phyloP scores from a whole-genome alignment of 2,329 filamentous ascomycete species.

The Trichoderma hamatum region DNA sequence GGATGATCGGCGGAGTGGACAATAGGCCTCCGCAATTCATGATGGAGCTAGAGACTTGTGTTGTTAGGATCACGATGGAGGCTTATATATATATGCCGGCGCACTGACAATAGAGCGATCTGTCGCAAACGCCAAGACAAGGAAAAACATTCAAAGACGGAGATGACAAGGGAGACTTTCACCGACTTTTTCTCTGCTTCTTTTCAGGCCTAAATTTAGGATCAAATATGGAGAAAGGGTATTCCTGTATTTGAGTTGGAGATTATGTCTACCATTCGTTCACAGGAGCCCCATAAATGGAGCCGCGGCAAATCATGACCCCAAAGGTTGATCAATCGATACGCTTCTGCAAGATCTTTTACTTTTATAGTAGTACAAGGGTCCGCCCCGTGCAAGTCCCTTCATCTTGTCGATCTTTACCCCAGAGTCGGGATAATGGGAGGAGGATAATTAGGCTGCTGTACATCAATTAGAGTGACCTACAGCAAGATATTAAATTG shows the following conservation, averaged over 20 bases:
- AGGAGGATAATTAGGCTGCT: background rate
- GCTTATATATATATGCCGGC: background rate
- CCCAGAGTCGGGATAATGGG: background rate
- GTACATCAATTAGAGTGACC: background rate
- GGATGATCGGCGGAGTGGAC: slow-evolving; percentile 14
- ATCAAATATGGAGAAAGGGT: background rate
- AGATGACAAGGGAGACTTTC: background rate
- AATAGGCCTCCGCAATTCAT: background rate
- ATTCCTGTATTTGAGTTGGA: background rate
- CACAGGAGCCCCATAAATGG: background rate
- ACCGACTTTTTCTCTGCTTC: background rate
- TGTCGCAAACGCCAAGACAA: background rate
- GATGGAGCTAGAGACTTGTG: background rate
- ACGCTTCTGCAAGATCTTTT: slow-evolving; percentile 1
- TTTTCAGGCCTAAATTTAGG: background rate
- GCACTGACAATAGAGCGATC: background rate
- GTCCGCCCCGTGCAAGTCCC: background rate
- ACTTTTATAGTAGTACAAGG: background rate
- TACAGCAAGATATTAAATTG: background rate
- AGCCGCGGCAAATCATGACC: background rate
- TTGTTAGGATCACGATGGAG: background rate
- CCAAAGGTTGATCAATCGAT: background rate
- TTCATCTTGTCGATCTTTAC: background rate
- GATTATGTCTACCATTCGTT: background rate
- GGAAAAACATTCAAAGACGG: background rate